These are phyloP conservation scores for Citrus medica DNA, from an alignment of 345 rosid species.

Conservation along the genomic window DNA sequence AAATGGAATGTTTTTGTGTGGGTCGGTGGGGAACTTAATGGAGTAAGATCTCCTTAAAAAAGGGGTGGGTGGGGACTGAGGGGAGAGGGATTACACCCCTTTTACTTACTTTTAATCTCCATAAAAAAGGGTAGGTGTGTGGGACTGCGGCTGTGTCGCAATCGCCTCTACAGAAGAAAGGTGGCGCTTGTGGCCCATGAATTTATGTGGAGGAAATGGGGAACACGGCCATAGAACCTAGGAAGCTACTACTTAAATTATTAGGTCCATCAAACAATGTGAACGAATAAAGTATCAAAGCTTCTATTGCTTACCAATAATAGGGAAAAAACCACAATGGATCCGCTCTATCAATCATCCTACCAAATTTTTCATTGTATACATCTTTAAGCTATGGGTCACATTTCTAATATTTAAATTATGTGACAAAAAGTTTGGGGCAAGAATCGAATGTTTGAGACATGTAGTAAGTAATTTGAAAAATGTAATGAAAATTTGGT, in stretches of 20 bases:
- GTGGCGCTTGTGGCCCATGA: constrained; percentile 30
- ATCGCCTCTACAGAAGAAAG: background rate
- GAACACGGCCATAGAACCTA: constrained; percentile 33
- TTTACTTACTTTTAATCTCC: constrained; percentile 28
- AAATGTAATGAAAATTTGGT: too few species aligned
- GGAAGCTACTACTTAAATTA: background rate
- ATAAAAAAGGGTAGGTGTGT: background rate
- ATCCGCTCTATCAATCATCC: too few species aligned
- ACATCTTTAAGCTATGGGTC: too few species aligned
- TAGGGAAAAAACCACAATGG: too few species aligned
- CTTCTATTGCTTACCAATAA: background rate
- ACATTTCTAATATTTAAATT: too few species aligned
- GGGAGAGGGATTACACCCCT: constrained; percentile 14
- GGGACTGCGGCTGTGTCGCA: background rate
- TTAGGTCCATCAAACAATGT: background rate
- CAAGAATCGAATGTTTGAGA: too few species aligned
- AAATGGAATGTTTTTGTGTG: constrained; percentile 24
- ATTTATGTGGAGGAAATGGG: constrained; percentile 47
- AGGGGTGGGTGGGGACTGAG: constrained; percentile 1
- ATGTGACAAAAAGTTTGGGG: too few species aligned
- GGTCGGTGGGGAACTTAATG: background rate
- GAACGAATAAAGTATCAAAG: background rate
- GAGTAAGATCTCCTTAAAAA: background rate
- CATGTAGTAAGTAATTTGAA: too few species aligned
- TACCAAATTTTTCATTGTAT: too few species aligned